These are phyloP conservation scores for Talaromyces verruculosus DNA, from an alignment of 2,329 filamentous ascomycete genomes.

Conservation along the genomic window DNA sequence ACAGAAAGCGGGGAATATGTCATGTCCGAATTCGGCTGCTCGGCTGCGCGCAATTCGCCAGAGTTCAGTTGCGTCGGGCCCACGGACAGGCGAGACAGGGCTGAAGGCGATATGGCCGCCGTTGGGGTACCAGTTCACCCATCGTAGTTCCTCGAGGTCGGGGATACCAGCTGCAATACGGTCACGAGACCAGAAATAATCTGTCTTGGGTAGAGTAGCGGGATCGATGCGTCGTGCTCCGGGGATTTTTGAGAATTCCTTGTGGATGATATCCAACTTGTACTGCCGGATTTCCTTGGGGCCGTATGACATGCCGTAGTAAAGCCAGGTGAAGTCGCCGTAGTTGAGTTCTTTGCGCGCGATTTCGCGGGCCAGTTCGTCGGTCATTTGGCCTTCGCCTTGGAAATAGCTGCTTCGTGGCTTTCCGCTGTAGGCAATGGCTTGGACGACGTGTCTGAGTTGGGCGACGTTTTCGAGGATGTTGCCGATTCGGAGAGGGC, in stretches of 20 bases:
- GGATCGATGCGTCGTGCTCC: slow-evolving; percentile 40
- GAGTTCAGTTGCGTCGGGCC: slow-evolving; percentile 43
- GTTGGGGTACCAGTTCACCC: slow-evolving; percentile 35
- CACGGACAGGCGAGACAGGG: slow-evolving; percentile 48
- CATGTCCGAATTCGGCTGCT: slow-evolving; percentile 27
- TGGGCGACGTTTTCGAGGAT: slow-evolving; percentile 41
- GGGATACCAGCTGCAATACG: slow-evolving; percentile 39
- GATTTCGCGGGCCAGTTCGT: slow-evolving; percentile 33
- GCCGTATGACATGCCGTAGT: slow-evolving; percentile 40
- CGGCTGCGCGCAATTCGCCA: slow-evolving; percentile 38
- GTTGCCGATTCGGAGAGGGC: slow-evolving; percentile 22
- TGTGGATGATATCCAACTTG: slow-evolving; percentile 33
- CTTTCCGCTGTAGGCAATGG: slow-evolving; percentile 37
- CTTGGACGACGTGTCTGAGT: slow-evolving; percentile 32
- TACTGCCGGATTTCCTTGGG: slow-evolving; percentile 36
- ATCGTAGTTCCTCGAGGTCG: slow-evolving; percentile 43
- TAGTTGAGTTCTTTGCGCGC: slow-evolving; percentile 30
- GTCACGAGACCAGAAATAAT: slow-evolving; percentile 36
- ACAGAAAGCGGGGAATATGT: slow-evolving; percentile 44
- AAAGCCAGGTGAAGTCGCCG: slow-evolving; percentile 40
- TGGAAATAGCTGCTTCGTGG: slow-evolving; percentile 35
- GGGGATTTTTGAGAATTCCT: slow-evolving; percentile 35
- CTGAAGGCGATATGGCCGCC: slow-evolving; percentile 47
- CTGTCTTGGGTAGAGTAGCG: slow-evolving; percentile 34
- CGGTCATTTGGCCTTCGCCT: slow-evolving; percentile 35